These are phyloP conservation scores for Cornus florida DNA, from an alignment of 148 eudicot species.

Conservation along the genomic window DNA sequence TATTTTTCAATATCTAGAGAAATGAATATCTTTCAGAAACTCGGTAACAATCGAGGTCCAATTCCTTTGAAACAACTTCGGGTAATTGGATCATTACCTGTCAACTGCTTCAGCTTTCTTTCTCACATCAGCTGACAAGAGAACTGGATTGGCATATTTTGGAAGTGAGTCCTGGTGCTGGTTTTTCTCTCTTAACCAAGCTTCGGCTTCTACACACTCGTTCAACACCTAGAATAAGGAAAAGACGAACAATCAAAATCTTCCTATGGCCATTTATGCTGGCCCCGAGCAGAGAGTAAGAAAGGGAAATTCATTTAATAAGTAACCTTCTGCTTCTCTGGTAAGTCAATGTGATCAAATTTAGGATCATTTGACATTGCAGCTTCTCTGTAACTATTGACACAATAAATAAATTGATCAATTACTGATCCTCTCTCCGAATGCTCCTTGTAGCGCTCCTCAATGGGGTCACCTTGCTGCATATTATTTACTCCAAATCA, in stretches of 20 bases:
- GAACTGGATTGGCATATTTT: constrained; percentile 62
- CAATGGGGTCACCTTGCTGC: constrained; percentile 93
- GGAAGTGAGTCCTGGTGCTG: constrained; percentile 89
- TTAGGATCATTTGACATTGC: constrained; percentile 68
- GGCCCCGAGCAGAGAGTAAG: background rate
- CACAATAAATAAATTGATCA: constrained; percentile 53
- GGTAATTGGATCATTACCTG: constrained; percentile 43
- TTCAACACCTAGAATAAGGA: constrained; percentile 49
- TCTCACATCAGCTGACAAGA: constrained; percentile 67
- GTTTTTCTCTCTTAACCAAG: constrained; percentile 82
- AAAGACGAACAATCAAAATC: background rate
- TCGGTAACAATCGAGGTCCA: no score
- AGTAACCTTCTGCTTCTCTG: constrained; percentile 78
- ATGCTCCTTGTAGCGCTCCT: constrained; percentile 77
- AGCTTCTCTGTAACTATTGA: constrained; percentile 77
- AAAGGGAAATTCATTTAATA: background rate
- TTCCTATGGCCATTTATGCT: background rate
- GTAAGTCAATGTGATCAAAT: constrained; percentile 82
- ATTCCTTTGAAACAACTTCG: background rate
- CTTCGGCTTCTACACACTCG: constrained; percentile 74
- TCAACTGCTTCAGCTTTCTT: constrained; percentile 82
- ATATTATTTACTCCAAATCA: constrained; percentile 5
- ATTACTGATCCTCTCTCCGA: constrained; percentile 59
- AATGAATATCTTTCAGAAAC: no score
- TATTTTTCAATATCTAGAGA: background rate